phyloP scores from a whole-genome alignment of 768 basidiomycete genomes.

The Mycena venus region DNA sequence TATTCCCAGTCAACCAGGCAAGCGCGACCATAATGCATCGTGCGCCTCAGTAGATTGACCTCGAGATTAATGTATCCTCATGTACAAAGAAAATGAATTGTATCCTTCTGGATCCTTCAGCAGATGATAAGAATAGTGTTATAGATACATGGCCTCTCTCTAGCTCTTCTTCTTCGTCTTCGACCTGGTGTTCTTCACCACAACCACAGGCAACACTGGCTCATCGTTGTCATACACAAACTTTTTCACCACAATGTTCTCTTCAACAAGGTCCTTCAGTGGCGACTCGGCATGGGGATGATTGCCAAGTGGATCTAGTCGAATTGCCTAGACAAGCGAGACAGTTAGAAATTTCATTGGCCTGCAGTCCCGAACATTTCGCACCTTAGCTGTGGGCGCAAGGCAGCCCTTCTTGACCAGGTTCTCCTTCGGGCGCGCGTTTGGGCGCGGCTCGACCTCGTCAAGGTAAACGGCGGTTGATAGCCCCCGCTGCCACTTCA shows the following conservation, averaged over 20 bases:
- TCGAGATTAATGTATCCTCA: constrained; percentile 33
- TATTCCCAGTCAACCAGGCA: constrained; percentile 88
- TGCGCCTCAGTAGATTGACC: constrained; percentile 50
- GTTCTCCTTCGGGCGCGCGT: constrained; percentile 56
- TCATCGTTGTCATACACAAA: constrained; percentile 85
- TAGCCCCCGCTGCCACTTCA: constrained; percentile 84
- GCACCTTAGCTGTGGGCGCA: constrained; percentile 76
- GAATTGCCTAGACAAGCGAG: constrained; percentile 59
- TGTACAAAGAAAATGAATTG: constrained; percentile 17
- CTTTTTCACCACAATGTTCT: constrained; percentile 81
- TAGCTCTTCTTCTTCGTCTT: constrained; percentile 61
- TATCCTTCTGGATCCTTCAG: not conserved
- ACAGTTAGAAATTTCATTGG: constrained; percentile 15
- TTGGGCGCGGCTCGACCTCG: constrained; percentile 68
- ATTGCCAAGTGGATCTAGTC: constrained; percentile 82
- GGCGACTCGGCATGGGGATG: constrained; percentile 69
- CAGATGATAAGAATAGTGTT: constrained; percentile 19
- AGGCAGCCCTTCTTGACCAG: constrained; percentile 73
- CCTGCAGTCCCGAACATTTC: constrained; percentile 21
- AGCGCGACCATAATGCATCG: constrained; percentile 74
- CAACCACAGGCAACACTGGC: constrained; percentile 39
- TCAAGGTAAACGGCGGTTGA: constrained; percentile 73
- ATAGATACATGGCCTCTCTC: constrained; percentile 19
- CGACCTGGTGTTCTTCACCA: constrained; percentile 69
- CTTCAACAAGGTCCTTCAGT: constrained; percentile 67